These are phyloP conservation scores for Thelonectria blattea DNA, from an alignment of 2,329 filamentous ascomycete genomes.

Conservation along the genomic window DNA sequence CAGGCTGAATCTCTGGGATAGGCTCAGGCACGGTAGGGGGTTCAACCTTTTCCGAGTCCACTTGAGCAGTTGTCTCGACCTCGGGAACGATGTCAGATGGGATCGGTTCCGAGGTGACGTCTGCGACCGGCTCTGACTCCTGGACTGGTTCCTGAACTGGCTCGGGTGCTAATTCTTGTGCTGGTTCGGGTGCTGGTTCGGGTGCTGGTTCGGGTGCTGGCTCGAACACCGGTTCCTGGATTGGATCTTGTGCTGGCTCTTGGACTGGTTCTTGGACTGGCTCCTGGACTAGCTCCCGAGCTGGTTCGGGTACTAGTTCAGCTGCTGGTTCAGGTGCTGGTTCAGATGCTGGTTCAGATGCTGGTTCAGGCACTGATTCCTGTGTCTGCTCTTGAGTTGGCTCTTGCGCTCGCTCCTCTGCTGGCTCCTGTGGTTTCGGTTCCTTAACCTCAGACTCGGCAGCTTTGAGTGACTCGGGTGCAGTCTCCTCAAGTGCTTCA, in stretches of 20 bases:
- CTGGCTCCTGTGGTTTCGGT: not conserved
- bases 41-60: not conserved
- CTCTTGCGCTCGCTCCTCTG: not conserved
- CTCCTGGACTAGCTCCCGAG: too few relatives aligned
- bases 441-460: not conserved
- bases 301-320: not conserved
- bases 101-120: not conserved
- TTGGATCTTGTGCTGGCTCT: not conserved
- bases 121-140: not conserved
- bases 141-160: not conserved
- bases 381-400: not conserved
- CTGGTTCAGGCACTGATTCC: too few relatives aligned
- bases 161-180: not conserved
- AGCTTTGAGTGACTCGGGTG: not conserved
- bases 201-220: not conserved
- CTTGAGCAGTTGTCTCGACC: not conserved
- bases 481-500: constrained; percentile 1
- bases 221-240: too few relatives aligned
- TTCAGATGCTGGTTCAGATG: too few relatives aligned
- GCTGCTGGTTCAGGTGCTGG: too few relatives aligned
- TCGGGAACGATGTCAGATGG: not conserved
- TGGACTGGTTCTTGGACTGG: not conserved
- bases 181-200: too few relatives aligned
- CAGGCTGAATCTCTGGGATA: not conserved
- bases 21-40: not conserved